Evolutionary conservation across 257 asterid genomes (phyloP).

Genomic region (Salvia hispanica): DNA sequence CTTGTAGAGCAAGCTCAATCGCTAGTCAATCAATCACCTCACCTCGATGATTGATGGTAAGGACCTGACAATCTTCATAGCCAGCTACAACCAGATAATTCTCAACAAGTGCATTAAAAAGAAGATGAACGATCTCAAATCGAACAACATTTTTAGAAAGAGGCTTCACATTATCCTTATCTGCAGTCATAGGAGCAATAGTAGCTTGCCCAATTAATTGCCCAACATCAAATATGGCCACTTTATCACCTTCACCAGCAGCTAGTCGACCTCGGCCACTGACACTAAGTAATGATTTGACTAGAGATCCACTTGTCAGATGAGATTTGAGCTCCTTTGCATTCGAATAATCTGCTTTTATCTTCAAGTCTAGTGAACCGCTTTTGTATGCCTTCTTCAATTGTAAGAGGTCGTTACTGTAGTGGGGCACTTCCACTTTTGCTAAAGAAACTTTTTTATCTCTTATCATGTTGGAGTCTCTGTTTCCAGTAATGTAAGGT

Average conservation of each 20-base stretch:
- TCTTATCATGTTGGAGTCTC: conserved; percentile 62
- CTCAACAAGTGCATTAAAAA: conserved; percentile 81
- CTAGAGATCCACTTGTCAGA: conserved; percentile 89
- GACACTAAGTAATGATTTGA: conserved; percentile 89
- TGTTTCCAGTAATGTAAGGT: conserved; percentile 69
- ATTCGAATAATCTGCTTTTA: conserved; percentile 92
- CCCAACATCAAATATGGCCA: conserved; percentile 95
- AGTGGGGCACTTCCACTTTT: conserved; percentile 71
- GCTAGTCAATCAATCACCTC: conserved; percentile 96
- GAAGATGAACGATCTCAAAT: conserved; percentile 90
- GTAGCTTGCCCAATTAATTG: conserved; percentile 98
- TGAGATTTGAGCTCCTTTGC: conserved; percentile 94
- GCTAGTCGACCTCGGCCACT: conserved; percentile 93
- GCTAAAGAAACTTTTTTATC: conserved; percentile 65
- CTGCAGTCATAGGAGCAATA: conserved; percentile 94
- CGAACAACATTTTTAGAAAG: conserved; percentile 93
- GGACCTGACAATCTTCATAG: conserved; percentile 98
- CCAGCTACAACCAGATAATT: conserved; percentile 96
- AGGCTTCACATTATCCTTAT: conserved; percentile 98
- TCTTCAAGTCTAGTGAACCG: conserved; percentile 95
- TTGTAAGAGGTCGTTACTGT: conserved; percentile 71
- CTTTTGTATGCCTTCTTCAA: conserved; percentile 98
- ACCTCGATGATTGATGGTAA: conserved; percentile 91
- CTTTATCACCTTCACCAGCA: conserved; percentile 99
- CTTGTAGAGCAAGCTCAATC: conserved; percentile 96